These are phyloP conservation scores for Limnanthes douglasii DNA, from an alignment of 345 rosid species.

Conservation along the genomic window DNA sequence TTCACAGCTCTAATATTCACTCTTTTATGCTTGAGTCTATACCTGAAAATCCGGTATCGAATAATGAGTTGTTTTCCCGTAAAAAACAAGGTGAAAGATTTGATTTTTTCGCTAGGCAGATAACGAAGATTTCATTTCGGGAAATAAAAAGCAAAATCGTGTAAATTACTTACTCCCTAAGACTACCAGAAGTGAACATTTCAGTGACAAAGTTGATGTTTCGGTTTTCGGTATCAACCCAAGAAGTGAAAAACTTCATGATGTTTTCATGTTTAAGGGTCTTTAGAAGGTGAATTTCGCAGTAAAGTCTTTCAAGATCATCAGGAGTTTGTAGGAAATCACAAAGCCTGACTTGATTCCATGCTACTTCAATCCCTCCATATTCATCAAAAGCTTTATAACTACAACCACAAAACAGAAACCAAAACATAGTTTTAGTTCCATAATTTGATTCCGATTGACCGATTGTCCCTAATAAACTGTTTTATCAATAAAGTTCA, in stretches of 20 bases:
- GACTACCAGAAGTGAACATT: slow-evolving; percentile 93
- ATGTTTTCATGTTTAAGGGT: slow-evolving; percentile 84
- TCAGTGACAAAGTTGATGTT: slow-evolving; percentile 95
- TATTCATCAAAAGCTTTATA: slow-evolving; percentile 88
- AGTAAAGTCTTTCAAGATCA: slow-evolving; percentile 76
- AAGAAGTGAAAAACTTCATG: slow-evolving; percentile 85
- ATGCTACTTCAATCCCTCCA: slow-evolving; percentile 89
- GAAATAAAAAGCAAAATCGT: neutral
- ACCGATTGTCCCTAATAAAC: too few relatives aligned
- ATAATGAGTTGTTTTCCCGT: neutral
- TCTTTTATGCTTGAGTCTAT: slow-evolving; percentile 66
- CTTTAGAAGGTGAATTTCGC: slow-evolving; percentile 92
- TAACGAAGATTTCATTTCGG: neutral
- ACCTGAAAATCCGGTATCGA: slow-evolving; percentile 22
- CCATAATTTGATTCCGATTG: too few relatives aligned
- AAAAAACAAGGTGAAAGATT: neutral
- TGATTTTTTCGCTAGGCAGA: slow-evolving; percentile 4
- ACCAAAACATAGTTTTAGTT: slow-evolving; percentile 2
- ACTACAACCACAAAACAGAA: slow-evolving; percentile 21
- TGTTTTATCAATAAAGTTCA: neutral
- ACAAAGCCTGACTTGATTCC: slow-evolving; percentile 96
- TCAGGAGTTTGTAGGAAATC: slow-evolving; percentile 82
- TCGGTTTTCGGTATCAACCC: slow-evolving; percentile 77
- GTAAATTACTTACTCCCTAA: slow-evolving; percentile 56
- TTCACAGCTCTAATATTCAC: slow-evolving; percentile 91